A percentile compares a stretch with the other conserved stretches of the same genome.
Conservation (phyloP, 2,329 filamentous ascomycete genomes). For the Aureobasidium sp. region DNA sequence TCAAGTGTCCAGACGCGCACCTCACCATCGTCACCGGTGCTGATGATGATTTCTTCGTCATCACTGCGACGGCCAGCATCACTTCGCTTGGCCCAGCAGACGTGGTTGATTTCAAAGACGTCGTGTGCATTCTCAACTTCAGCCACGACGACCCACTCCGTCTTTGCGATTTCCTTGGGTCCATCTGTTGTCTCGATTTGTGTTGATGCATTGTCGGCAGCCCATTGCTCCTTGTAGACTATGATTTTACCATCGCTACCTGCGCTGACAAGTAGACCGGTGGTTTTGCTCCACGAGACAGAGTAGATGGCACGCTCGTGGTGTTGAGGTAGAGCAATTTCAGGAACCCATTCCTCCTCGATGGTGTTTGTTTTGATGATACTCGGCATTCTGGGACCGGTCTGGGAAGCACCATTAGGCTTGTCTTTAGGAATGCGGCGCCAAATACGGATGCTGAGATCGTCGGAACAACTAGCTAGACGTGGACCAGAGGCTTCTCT, state of each 20-base stretch:
- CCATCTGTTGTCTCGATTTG: conserved; percentile 22
- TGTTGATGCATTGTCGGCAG: conserved; percentile 22
- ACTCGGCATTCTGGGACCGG: conserved; percentile 64
- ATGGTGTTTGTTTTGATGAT: conserved; percentile 69
- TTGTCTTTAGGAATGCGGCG: conserved; percentile 52
- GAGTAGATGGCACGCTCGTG: conserved; percentile 82
- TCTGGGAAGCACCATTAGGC: conserved; percentile 34
- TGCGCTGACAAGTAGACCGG: conserved; percentile 75
- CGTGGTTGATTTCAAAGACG: conserved; percentile 89
- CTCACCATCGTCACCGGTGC: conserved; percentile 85
- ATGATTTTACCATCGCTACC: conserved; percentile 80
- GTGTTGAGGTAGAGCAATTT: conserved; percentile 62
- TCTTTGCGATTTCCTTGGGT: conserved; percentile 26
- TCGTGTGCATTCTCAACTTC: conserved; percentile 72
- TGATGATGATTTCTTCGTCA: conserved; percentile 77
- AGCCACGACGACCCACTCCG: conserved; percentile 65
- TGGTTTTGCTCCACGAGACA: conserved; percentile 70
- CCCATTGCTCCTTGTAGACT: conserved; percentile 63
- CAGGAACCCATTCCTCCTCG: conserved; percentile 78
- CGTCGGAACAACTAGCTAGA: conserved; percentile 78
- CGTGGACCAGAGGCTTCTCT: conserved; percentile 46
- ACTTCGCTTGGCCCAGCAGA: conserved; percentile 75
- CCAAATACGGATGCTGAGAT: conserved; percentile 76
- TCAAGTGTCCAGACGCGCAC: conserved; percentile 72
- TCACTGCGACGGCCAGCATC: conserved; percentile 57